Evolutionary conservation across 768 basidiomycete genomes (phyloP).

Genomic region (Mycena capillaripes): DNA sequence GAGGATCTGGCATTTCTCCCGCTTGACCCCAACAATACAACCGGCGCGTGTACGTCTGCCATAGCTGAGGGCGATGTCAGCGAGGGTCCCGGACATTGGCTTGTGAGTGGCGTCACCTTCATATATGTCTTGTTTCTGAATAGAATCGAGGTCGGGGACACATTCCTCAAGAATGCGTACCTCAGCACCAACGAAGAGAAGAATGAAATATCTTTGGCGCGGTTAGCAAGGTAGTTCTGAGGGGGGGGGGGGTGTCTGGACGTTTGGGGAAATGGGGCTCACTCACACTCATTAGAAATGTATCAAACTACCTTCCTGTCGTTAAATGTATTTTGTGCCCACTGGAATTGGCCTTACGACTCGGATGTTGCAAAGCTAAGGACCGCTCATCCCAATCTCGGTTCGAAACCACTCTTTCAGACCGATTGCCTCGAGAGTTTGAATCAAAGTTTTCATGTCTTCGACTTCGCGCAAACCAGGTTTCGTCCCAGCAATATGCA

Average conservation of each 20-base stretch:
- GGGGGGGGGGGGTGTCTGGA: not conserved
- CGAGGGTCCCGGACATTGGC: constrained; percentile 64
- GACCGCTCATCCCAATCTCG: constrained; percentile 51
- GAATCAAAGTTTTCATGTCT: constrained; percentile 51
- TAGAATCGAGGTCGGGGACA: constrained; percentile 35
- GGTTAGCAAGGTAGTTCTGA: constrained; percentile 4
- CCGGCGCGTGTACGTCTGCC: constrained; percentile 71
- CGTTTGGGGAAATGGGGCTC: not conserved
- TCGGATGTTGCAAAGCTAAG: not conserved
- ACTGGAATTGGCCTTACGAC: not conserved
- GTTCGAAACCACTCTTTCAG: constrained; percentile 55
- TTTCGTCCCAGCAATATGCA: constrained; percentile 43
- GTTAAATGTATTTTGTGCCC: constrained; percentile 11
- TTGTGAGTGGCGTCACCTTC: constrained; percentile 58
- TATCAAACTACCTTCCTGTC: constrained; percentile 24
- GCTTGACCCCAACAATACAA: constrained; percentile 59
- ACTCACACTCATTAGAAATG: constrained; percentile 26
- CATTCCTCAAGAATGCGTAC: constrained; percentile 40
- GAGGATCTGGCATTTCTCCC: constrained; percentile 71
- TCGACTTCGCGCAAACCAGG: constrained; percentile 53
- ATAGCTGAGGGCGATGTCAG: constrained; percentile 69
- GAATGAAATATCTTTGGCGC: constrained; percentile 25
- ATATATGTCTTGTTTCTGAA: not conserved
- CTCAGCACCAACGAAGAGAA: constrained; percentile 29
- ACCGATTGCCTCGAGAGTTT: constrained; percentile 47